Evolutionary conservation across 306 rosid species (phyloP).

Genomic region (Cucurbita maxima): DNA sequence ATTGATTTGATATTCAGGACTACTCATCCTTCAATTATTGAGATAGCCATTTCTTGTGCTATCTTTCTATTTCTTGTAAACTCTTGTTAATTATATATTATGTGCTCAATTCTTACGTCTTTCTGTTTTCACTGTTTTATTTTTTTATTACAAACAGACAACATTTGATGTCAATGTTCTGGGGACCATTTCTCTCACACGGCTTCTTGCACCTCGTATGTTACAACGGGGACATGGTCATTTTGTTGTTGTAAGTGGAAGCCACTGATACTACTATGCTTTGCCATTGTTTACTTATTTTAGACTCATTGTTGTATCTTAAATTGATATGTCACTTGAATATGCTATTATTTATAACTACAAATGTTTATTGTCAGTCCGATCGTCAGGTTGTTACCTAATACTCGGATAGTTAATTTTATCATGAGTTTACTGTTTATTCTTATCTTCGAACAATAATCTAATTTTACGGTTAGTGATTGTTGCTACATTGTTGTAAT

Average conservation of each 20-base stretch:
- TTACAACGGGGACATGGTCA: constrained; percentile 78
- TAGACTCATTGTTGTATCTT: background rate
- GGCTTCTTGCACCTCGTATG: constrained; percentile 73
- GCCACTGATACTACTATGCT: background rate
- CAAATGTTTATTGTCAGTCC: background rate
- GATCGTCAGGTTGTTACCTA: background rate
- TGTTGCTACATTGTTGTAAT: background rate
- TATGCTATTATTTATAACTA: background rate
- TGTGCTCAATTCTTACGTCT: background rate
- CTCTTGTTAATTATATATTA: background rate
- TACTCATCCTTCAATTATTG: background rate
- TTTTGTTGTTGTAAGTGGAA: constrained; percentile 80
- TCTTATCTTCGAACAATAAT: background rate
- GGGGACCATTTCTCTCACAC: constrained; percentile 82
- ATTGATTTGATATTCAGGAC: background rate
- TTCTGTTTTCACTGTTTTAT: background rate
- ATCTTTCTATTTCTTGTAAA: background rate
- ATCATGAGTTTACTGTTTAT: background rate
- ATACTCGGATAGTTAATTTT: background rate
- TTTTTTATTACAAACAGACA: constrained; percentile 30
- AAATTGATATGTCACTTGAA: background rate
- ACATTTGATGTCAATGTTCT: constrained; percentile 81
- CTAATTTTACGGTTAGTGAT: background rate
- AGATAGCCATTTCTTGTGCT: background rate
- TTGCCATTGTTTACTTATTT: background rate